Evolutionary conservation across 495 filamentous ascomycete species (phyloP), one percentile per base, ranked within the genome.

Genomic region (Aspergillus affinis): DNA sequence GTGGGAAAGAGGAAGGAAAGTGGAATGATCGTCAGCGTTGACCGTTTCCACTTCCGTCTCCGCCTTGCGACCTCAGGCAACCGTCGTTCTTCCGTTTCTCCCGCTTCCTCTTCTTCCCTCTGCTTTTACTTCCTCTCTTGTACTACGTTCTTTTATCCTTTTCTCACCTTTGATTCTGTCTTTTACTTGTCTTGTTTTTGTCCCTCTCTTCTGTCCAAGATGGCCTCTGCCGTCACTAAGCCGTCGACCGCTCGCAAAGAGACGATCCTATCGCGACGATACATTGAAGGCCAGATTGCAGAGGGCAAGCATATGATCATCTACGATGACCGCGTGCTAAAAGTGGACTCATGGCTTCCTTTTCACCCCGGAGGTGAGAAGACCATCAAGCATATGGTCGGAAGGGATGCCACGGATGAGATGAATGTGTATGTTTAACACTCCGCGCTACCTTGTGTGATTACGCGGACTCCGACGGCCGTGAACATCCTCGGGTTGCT

Each of bases 381-480:
- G 74, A 83, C 95, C 21, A 96, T 98, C 61, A 78, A 84, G 73
- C 94, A 98, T 71, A 93, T 98, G 92, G 87, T 98, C 53, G 94
- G 94, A 54, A 84, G 91, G 75, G 94, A 98, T 86, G 95, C 91
- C 44, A 97, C 94, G 18, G 92, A 97, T 73, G 94, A 98, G 75
- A 88, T 97, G 66, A 92, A 89, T 73, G 88, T 84, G 91, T 97
- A 82, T 58, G 91, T 86, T 36, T 58, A 46, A 32, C 30, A 32
- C 30, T 32, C 30, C 17, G n/a, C 23, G 17, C 3, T 29, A 20
- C 41, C 20, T 3, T 20, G 19, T 32, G 23, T 52, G 26, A 30
- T 30, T 52, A 36, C 23, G 17, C 30, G 10, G 12, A 46, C 21
- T 20, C 13, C 49, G 8, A 18, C 32, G 13, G 18, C 26, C 36